phyloP scores from a whole-genome alignment of 345 rosid genomes.

The Eucalyptus regnans region DNA sequence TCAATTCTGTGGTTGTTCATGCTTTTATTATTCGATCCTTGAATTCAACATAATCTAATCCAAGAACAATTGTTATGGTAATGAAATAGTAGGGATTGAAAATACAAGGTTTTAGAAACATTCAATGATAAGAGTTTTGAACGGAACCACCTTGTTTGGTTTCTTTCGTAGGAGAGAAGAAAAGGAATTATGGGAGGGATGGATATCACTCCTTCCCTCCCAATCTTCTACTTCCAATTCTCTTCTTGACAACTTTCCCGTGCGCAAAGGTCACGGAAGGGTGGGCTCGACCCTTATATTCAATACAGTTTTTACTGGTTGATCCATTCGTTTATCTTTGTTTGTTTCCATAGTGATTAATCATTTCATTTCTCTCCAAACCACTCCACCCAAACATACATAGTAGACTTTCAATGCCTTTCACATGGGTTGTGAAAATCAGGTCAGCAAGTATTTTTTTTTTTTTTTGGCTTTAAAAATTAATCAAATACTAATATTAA shows the following conservation, averaged over 20 bases:
- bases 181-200: neutral
- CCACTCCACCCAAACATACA: too few species aligned
- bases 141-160: neutral
- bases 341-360: too few species aligned
- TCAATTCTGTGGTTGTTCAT: rapidly evolving
- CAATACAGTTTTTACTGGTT: too few species aligned
- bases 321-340: too few species aligned
- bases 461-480: too few species aligned
- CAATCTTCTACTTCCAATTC: neutral
- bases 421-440: neutral
- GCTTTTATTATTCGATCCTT: neutral
- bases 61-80: too few species aligned
- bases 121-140: neutral
- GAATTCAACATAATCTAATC: neutral
- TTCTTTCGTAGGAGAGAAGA: neutral
- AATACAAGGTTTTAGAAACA: neutral
- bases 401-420: neutral
- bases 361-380: too few species aligned
- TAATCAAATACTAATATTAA: too few species aligned
- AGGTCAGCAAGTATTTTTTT: neutral
- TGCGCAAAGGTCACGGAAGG: neutral
- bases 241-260: neutral
- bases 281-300: neutral
- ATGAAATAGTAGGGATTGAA: neutral
- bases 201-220: neutral